phyloP scores from a whole-genome alignment of 2,329 filamentous ascomycete species.

The Fusarium penzigii region DNA sequence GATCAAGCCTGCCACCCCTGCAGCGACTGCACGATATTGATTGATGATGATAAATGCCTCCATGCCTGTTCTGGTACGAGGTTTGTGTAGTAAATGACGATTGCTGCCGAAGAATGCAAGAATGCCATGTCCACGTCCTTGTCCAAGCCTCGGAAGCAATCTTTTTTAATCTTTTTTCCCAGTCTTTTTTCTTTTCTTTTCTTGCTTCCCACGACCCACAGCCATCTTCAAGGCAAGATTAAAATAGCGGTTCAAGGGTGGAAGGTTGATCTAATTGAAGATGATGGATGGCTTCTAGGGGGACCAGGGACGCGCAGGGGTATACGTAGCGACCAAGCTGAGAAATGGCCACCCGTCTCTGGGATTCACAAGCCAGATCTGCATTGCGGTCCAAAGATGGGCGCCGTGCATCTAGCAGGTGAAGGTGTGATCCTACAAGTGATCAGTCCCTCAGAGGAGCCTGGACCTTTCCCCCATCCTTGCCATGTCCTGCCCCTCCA shows the following conservation, averaged over 20 bases:
- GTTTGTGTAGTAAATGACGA: not conserved
- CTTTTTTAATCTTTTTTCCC: not conserved
- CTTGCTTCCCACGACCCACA: not conserved
- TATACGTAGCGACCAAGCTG: not conserved
- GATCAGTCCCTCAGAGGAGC: conserved; percentile 17
- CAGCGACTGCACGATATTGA: not conserved
- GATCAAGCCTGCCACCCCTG: not conserved
- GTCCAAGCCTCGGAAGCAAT: not conserved
- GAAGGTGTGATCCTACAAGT: conserved; percentile 13
- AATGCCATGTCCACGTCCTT: not conserved
- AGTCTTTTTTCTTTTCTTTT: no score
- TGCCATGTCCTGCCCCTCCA: conserved; percentile 4
- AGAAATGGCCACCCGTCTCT: not conserved
- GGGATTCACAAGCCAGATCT: not conserved
- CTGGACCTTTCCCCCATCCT: conserved; percentile 6
- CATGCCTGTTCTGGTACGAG: not conserved
- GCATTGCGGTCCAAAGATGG: not conserved
- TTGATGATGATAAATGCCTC: not conserved
- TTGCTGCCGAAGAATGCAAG: not conserved
- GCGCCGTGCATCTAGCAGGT: conserved; percentile 12
- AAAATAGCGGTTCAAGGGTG: not conserved
- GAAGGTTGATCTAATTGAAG: not conserved
- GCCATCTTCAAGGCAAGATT: not conserved
- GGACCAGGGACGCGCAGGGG: not conserved
- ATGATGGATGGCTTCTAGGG: not conserved